Base-by-base conservation (phyloP, 768 basidiomycete species). In the Lactifluus pinguis region DNA sequence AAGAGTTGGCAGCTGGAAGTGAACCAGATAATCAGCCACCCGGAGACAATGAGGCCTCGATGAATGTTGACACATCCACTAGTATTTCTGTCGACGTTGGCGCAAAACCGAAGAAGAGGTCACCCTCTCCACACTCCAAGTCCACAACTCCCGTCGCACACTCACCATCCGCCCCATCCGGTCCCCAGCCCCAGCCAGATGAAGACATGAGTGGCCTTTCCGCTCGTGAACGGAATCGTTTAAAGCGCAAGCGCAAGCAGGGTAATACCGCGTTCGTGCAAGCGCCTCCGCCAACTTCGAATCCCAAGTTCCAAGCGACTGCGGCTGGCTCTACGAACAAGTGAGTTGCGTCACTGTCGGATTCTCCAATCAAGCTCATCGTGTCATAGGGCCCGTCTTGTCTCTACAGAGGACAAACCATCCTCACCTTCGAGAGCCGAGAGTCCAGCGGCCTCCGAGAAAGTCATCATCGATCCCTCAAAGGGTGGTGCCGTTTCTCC, bases 161-260 rank as follows among this genome's bases (percentile, higher is more conserved):
- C 2, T 80, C 84, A 0, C 83, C 85, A 0, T 73, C 82, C 9
- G 75, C 79, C 15, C 68, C 72, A 6, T 55, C 67, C 3, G 71
- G 74, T 6, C 72, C 75, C 4, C 72, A 72, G 11, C 68, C 76
- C 4, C 72, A 72, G 11, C 68, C 76, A 25, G 81, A 84, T 47
- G 63, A 74, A 13, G 83, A 86, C 63, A 62, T 77, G 4, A 75
- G 69, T 47, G 81, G 80, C 6, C 75, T 98, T 49, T 97, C 94
- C 36, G 92, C 93, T 11, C 84, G 97, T 56, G 95, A 98, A 73
- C 83, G 89, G 36, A 97, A 97, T 70, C 83, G 95, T 50, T 76
- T 98, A 36, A 99, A 99, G 72, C 82, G 97, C 32, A 98, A 98
- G 70, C 87, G 95, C 58, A 97, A 95, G 68, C 80, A 81, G 4